phyloP scores from a whole-genome alignment of 176 grass and related monocot species.

The Eragrostis nindensis region DNA sequence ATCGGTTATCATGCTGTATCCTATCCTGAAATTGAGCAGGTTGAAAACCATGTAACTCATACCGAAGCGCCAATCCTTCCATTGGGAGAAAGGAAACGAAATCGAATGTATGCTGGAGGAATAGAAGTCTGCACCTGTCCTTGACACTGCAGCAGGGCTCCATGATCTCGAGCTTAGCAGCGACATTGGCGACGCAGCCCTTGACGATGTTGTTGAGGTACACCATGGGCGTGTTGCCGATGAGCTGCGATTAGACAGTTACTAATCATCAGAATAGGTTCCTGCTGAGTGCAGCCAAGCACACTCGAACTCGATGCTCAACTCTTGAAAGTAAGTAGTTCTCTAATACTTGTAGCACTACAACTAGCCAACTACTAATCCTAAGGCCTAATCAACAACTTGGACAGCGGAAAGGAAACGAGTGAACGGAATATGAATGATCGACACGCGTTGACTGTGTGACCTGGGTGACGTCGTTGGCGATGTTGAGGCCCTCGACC shows the following conservation, averaged over 20 bases:
- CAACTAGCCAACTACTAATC: not conserved
- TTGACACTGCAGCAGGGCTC: constrained; percentile 95
- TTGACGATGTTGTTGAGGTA: constrained; percentile 85
- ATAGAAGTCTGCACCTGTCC: constrained; percentile 59
- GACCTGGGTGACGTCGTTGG: constrained; percentile 82
- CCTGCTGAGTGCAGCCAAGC: not conserved
- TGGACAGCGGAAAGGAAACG: constrained; percentile 40
- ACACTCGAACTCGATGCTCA: not conserved
- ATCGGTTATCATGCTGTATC: constrained; percentile 87
- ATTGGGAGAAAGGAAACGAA: not conserved
- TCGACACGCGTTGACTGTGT: not conserved
- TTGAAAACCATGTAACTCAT: not conserved
- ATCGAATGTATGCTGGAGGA: not conserved
- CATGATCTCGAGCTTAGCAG: constrained; percentile 96
- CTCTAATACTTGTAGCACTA: not conserved
- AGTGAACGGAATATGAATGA: not conserved
- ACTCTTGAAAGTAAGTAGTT: not conserved
- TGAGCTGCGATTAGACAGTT: constrained; percentile 60
- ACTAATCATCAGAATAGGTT: constrained; percentile 1
- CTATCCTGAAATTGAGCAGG: constrained; percentile 69
- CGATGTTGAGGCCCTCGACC: constrained; percentile 87
- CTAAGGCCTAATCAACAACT: not conserved
- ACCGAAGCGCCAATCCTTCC: not conserved
- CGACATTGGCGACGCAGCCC: constrained; percentile 74
- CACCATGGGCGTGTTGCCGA: constrained; percentile 95